phyloP scores from a whole-genome alignment of 495 filamentous ascomycete species.

The Penicillium samsonianum region DNA sequence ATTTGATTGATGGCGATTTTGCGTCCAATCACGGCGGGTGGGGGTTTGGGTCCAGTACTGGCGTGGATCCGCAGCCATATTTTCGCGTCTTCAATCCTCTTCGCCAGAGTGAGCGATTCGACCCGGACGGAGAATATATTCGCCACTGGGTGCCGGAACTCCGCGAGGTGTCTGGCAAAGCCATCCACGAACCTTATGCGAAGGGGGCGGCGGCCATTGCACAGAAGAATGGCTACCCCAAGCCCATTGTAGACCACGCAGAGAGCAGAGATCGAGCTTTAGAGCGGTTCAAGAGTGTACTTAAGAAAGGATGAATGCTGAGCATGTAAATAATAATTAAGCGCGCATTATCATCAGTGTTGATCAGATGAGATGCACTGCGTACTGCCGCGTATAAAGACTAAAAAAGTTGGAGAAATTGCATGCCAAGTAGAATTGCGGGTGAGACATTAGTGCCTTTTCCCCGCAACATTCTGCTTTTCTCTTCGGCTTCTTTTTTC shows the following conservation, averaged over 20 bases:
- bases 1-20: constrained; percentile 90
- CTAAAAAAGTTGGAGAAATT: constrained; percentile 5
- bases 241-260: constrained; percentile 73
- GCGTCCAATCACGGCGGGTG: constrained; percentile 91
- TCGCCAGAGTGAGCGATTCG: constrained; percentile 81
- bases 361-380: not conserved
- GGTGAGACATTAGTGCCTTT: constrained; percentile 14
- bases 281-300: constrained; percentile 67
- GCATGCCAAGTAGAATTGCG: not conserved
- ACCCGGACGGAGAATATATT: constrained; percentile 59
- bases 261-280: constrained; percentile 64
- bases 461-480: constrained; percentile 12
- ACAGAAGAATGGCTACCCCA: constrained; percentile 70
- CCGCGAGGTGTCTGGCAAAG: constrained; percentile 56
- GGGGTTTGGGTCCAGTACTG: constrained; percentile 79
- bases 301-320: constrained; percentile 14
- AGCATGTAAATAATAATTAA: not conserved
- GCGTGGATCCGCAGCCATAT: constrained; percentile 90
- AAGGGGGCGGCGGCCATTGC: constrained; percentile 60
- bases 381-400: not conserved
- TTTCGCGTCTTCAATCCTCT: constrained; percentile 90
- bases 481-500: constrained; percentile 1
- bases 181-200: constrained; percentile 78
- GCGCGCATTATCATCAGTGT: not conserved
- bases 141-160: constrained; percentile 64